Evolutionary conservation across 2,329 filamentous ascomycete genomes (phyloP).

Genomic region (Penicillium olsonii): DNA sequence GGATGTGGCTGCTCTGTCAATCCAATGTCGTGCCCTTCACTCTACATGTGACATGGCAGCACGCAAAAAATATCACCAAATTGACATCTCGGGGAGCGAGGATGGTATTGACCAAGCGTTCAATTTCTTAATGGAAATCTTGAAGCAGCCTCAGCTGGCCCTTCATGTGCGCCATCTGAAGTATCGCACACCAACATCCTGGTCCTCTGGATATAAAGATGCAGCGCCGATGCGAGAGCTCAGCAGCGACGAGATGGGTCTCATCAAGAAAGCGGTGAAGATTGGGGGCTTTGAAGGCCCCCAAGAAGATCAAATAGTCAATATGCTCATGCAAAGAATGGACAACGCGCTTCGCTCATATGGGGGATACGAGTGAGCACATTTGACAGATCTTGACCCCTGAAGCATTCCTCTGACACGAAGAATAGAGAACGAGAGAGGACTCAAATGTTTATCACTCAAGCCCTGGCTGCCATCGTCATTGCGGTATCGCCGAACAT

Average conservation of each 20-base stretch:
- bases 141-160: constrained; percentile 20
- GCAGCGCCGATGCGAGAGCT: constrained; percentile 7
- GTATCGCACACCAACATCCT: background rate
- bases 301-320: constrained; percentile 12
- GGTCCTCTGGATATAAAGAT: background rate
- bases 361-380: background rate
- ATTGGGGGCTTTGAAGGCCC: constrained; percentile 12
- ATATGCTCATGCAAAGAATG: constrained; percentile 22
- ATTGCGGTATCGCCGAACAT: constrained; percentile 23
- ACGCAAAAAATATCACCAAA: constrained; percentile 12
- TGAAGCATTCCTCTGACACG: background rate
- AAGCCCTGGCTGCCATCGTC: constrained; percentile 21
- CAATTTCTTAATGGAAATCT: constrained; percentile 18
- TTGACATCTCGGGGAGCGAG: constrained; percentile 3
- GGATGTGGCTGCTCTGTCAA: constrained; percentile 18
- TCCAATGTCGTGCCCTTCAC: constrained; percentile 12
- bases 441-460: constrained; percentile 10
- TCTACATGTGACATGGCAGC: constrained; percentile 17
- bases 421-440: background rate
- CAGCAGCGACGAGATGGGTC: constrained; percentile 13
- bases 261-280: constrained; percentile 13
- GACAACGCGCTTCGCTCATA: background rate
- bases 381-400: too few relatives aligned
- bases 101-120: constrained; percentile 14
- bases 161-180: constrained; percentile 21